Evolutionary conservation across 257 asterid genomes (phyloP), one percentile per base, ranked within the genome.

Genomic region (Solanum habrochaites): DNA sequence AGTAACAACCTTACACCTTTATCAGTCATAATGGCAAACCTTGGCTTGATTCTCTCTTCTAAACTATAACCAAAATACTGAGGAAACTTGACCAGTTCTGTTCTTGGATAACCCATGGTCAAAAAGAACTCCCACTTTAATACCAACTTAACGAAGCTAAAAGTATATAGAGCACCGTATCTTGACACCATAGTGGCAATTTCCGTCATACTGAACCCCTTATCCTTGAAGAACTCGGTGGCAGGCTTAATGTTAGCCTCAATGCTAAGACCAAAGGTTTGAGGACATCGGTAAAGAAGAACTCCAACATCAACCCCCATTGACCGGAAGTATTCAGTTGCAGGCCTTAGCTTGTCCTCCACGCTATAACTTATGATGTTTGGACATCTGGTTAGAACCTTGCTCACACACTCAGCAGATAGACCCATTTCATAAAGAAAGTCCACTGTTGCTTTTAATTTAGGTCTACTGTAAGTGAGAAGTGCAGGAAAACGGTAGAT

Each of bases 11-110:
- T 88, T 20, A 95, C 98, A 69, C 93, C 96, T 75, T 87, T 91
- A 56, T 93, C 89, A 89, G 83, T 90, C 93, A 95, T 89, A 25
- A 91, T 91, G 84, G 90, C 93, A 56, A 91, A 94, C 92, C 99
- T 89, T 10, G 97, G 98, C 85, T 94, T 97, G 90, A 95, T 97
- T 90, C 98, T 92, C 31, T 89, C 95, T 87, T 94, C 95, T 66
- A 95, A 91, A 87, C 96, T 97, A 89, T 97, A 97, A 74, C 99
- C 98, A 66, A 97, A 97, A 87, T 94, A 97, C 52, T 97, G 98
- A 13, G 98, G 99, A 88, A 97, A 95, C 77, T 97, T 97, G 8
- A 95, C 91, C 89, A 97, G 85, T 56, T 95, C 98, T 0, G 95
- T 88, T 64, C 89, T 93, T 1, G 98, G 98, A 89, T 94, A 96